A percentile compares a stretch with the other conserved stretches of the same genome.
These are phyloP conservation scores for Botryosphaeria agaves DNA, from an alignment of 2,329 filamentous ascomycete species.

Conservation along the genomic window DNA sequence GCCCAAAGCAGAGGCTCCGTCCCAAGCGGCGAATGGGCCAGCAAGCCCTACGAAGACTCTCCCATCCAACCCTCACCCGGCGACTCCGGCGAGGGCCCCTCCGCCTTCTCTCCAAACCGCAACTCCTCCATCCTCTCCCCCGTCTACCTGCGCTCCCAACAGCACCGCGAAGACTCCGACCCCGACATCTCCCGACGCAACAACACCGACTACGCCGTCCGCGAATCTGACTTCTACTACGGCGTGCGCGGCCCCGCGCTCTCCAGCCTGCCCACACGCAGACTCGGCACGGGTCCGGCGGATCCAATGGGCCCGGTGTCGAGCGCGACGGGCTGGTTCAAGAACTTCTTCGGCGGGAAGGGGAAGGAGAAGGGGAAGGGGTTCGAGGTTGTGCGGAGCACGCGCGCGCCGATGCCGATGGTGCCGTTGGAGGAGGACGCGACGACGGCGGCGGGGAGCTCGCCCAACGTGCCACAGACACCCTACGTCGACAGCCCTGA, in stretches of 20 bases:
- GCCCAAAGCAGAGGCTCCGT: conserved; percentile 26
- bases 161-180: conserved; percentile 30
- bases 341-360: conserved; percentile 61
- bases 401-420: conserved; percentile 59
- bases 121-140: conserved; percentile 33
- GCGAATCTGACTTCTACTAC: conserved; percentile 96
- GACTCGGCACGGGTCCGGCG: conserved; percentile 81
- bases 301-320: conserved; percentile 86
- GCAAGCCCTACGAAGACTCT: conserved; percentile 27
- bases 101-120: conserved; percentile 16
- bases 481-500: conserved; percentile 38
- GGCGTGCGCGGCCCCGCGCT: conserved; percentile 77
- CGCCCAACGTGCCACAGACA: conserved; percentile 13
- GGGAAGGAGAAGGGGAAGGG: conserved; percentile 91
- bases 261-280: conserved; percentile 63
- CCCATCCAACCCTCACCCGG: conserved; percentile 16
- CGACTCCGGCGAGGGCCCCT: conserved; percentile 16
- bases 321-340: conserved; percentile 80
- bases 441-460: no score
- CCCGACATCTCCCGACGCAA: conserved; percentile 35
- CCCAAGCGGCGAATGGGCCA: conserved; percentile 29
- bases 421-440: conserved; percentile 50
- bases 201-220: conserved; percentile 73
- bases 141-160: conserved; percentile 34
- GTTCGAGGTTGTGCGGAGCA: conserved; percentile 88